phyloP scores from a whole-genome alignment of 1,284 basidiomycete species.

The Ustilago nuda region DNA sequence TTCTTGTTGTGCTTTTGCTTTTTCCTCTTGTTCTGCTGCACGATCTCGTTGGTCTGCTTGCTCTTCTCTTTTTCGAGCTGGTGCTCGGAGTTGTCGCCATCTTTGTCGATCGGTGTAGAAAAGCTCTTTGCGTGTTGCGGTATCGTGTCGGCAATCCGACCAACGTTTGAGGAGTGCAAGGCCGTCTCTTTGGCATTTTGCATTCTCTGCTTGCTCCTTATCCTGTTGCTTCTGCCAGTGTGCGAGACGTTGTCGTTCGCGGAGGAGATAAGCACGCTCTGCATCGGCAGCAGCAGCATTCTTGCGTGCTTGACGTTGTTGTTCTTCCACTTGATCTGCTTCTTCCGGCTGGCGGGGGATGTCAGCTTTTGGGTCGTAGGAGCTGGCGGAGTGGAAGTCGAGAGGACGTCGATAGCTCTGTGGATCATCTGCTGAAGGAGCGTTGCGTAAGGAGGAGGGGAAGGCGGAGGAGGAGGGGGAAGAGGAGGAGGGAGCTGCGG shows the following conservation, averaged over 20 bases:
- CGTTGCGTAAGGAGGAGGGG: constrained; percentile 21
- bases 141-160: constrained; percentile 47
- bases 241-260: constrained; percentile 52
- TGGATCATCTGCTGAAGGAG: constrained; percentile 27
- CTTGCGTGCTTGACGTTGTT: constrained; percentile 36
- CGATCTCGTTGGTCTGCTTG: constrained; percentile 55
- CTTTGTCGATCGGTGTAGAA: constrained; percentile 59
- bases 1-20: constrained; percentile 46
- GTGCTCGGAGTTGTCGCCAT: constrained; percentile 56
- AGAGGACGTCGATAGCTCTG: constrained; percentile 53
- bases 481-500: constrained; percentile 11
- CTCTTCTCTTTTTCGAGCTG: constrained; percentile 45
- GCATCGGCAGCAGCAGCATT: constrained; percentile 49
- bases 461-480: not conserved
- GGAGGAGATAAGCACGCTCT: constrained; percentile 42
- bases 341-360: constrained; percentile 52
- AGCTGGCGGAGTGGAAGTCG: constrained; percentile 44
- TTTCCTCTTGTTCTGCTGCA: constrained; percentile 40
- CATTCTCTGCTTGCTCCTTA: constrained; percentile 25
- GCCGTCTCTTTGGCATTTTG: constrained; percentile 32
- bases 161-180: constrained; percentile 26
- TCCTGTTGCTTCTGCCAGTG: constrained; percentile 59
- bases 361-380: constrained; percentile 23
- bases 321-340: constrained; percentile 44
- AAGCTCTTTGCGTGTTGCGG: constrained; percentile 35